phyloP scores from a whole-genome alignment of 2,329 filamentous ascomycete genomes.

The Basipetospora chlamydospora region DNA sequence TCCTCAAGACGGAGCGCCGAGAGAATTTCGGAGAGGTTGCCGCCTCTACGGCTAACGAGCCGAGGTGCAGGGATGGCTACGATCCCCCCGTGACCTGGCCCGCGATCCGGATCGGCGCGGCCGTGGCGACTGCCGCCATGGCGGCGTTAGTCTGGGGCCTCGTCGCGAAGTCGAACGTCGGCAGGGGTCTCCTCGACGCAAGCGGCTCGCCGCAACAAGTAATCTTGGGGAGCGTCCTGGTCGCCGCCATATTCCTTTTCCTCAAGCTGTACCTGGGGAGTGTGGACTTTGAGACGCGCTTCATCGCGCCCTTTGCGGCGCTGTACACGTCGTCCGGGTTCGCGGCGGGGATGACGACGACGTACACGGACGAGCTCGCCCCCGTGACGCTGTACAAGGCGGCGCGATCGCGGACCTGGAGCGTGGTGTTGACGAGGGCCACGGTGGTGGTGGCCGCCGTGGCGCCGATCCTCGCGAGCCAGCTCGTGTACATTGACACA shows the following conservation, averaged over 20 bases:
- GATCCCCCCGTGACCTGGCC: constrained; percentile 13
- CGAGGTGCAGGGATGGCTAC: constrained; percentile 10
- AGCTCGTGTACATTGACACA: constrained; percentile 13
- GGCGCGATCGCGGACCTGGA: constrained; percentile 13
- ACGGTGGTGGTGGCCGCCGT: constrained; percentile 15
- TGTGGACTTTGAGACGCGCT: constrained; percentile 14
- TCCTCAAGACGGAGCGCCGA: constrained; percentile 4
- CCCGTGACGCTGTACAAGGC: constrained; percentile 12
- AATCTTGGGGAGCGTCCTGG: constrained; percentile 14
- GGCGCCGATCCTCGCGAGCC: constrained; percentile 15
- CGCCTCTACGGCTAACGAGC: neutral
- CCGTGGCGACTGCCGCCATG: constrained; percentile 9
- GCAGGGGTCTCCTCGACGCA: constrained; percentile 7
- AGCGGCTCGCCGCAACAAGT: neutral
- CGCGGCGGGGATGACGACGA: constrained; percentile 13
- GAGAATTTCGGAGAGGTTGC: too few relatives aligned
- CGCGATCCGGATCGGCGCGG: constrained; percentile 8
- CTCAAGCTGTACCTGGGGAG: constrained; percentile 12
- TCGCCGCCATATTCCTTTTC: constrained; percentile 12
- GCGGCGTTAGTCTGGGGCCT: constrained; percentile 12
- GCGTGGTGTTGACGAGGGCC: constrained; percentile 14
- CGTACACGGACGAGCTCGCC: constrained; percentile 16
- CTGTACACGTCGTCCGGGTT: constrained; percentile 12
- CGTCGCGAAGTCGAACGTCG: constrained; percentile 10
- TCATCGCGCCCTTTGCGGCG: constrained; percentile 14